Percentiles rank a stretch among this genome's conserved stretches.
Conservation (phyloP, 139 green algal species). For the Astrephomene gubernaculifera region DNA sequence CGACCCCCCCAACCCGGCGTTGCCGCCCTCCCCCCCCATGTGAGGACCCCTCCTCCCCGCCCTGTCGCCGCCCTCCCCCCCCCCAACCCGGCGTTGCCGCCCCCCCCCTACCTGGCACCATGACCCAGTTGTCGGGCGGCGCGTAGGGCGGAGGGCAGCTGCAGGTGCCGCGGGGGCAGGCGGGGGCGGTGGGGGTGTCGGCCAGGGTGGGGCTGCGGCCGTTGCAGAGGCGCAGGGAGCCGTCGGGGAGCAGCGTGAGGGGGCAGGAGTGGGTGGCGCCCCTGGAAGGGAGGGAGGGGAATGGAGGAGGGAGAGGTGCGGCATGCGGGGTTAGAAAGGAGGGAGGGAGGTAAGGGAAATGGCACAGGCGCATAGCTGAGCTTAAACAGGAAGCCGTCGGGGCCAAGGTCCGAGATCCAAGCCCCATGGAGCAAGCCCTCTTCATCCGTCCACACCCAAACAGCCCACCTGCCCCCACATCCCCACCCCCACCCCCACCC, state of each 20-base stretch:
- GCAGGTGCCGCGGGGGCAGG: slow-evolving; percentile 37
- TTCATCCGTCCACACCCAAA: too few relatives aligned
- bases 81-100: too few relatives aligned
- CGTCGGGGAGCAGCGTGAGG: not conserved
- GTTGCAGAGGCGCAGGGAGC: slow-evolving; percentile 21
- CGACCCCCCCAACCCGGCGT: too few relatives aligned
- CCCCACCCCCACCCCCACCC: too few relatives aligned
- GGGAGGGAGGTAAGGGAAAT: not conserved
- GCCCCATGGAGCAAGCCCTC: too few relatives aligned
- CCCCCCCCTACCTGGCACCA: slow-evolving; percentile 12
- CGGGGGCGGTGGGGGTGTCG: too few relatives aligned
- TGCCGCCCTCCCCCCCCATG: too few relatives aligned
- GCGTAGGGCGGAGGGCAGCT: slow-evolving; percentile 28
- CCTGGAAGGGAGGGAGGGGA: not conserved
- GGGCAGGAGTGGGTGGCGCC: slow-evolving; percentile 28
- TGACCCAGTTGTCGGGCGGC: slow-evolving; percentile 27
- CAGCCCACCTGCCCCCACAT: too few relatives aligned
- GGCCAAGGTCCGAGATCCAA: too few relatives aligned
- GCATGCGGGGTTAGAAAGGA: not conserved
- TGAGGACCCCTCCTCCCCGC: too few relatives aligned
- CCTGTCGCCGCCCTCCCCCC: too few relatives aligned
- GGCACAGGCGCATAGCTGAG: not conserved
- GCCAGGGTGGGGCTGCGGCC: slow-evolving; percentile 25
- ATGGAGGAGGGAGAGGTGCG: not conserved
- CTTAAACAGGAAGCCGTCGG: too few relatives aligned